Evolutionary conservation across 768 basidiomycete genomes (phyloP).

Genomic region (Leucosporidium scottii): DNA sequence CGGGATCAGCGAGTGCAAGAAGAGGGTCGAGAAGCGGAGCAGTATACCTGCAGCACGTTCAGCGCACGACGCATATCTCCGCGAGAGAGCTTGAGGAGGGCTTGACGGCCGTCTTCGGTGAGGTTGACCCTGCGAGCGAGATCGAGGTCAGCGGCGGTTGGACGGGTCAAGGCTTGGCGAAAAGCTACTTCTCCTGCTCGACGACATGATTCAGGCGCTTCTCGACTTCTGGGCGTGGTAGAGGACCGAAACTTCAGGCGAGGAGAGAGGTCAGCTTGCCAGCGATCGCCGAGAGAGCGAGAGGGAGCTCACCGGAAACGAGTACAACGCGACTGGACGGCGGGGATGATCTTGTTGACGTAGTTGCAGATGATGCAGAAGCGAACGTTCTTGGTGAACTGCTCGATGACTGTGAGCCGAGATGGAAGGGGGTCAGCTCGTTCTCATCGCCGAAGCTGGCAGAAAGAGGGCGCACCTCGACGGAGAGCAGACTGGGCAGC

Average conservation of each 20-base stretch:
- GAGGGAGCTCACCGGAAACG: constrained; percentile 57
- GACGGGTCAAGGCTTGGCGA: no score
- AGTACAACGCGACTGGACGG: constrained; percentile 97
- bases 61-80: constrained; percentile 97
- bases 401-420: constrained; percentile 67
- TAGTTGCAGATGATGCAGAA: constrained; percentile 99
- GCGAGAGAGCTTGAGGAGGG: constrained; percentile 84
- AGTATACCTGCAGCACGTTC: constrained; percentile 70
- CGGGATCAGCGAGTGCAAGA: neutral
- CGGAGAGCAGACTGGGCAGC: constrained; percentile 93
- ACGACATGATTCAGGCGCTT: constrained; percentile 70
- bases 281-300: neutral
- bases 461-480: constrained; percentile 48
- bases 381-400: constrained; percentile 95
- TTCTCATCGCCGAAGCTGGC: neutral
- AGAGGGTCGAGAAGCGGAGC: neutral
- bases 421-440: neutral
- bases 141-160: neutral
- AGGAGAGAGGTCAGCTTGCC: neutral
- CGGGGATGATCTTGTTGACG: constrained; percentile 97
- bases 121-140: constrained; percentile 62
- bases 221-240: constrained; percentile 78
- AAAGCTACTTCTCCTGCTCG: constrained; percentile 67
- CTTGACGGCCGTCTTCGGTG: constrained; percentile 75
- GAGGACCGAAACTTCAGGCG: constrained; percentile 61